phyloP scores from a whole-genome alignment of 768 basidiomycete species.

The Udeniomyces megalosporus region DNA sequence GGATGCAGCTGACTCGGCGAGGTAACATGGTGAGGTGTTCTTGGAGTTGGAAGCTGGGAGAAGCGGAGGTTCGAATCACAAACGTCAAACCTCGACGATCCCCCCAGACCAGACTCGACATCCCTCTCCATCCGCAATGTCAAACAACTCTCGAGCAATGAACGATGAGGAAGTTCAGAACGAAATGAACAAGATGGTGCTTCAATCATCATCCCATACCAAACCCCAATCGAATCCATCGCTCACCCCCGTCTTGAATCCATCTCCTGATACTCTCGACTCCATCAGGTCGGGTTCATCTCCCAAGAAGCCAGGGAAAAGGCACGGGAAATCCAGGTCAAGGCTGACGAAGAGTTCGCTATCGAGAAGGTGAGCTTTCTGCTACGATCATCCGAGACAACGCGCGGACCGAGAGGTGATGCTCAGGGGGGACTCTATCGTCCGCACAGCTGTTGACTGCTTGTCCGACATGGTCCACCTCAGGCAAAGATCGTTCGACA shows the following conservation, averaged over 20 bases:
- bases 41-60: background rate
- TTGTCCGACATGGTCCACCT: background rate
- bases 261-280: no score
- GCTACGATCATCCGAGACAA: background rate
- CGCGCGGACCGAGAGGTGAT: no score
- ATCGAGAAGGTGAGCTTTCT: conserved; percentile 64
- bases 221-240: background rate
- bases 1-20: no score
- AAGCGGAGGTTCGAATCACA: no score
- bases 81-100: background rate
- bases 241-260: background rate
- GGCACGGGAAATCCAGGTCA: conserved; percentile 87
- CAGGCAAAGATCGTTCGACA: conserved; percentile 95
- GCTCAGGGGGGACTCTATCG: no score
- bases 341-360: conserved; percentile 96
- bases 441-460: background rate
- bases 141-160: conserved; percentile 41
- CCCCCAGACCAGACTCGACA: background rate
- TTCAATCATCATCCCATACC: conserved; percentile 18
- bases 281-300: conserved; percentile 76
- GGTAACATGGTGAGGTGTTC: no score
- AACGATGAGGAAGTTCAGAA: conserved; percentile 89
- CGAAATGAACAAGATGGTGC: conserved; percentile 99
- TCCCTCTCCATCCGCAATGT: conserved; percentile 31
- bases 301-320: conserved; percentile 97